A percentile compares a stretch with the other conserved stretches of the same genome.
Conservation (phyloP, 106 monocot genomes). For the Acorus calamus region DNA sequence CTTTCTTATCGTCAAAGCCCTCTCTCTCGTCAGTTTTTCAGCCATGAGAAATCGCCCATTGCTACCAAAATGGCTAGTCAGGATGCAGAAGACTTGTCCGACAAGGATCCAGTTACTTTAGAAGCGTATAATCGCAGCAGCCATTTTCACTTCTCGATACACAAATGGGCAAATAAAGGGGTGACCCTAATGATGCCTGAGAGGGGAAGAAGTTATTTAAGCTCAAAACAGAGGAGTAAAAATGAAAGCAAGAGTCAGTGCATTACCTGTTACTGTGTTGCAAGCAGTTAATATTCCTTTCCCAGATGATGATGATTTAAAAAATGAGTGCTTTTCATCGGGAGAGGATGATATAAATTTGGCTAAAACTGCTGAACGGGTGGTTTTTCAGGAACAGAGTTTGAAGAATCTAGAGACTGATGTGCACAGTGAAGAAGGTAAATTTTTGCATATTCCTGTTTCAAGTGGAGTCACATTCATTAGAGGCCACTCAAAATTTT, state of each 20-base stretch:
- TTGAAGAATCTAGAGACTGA: constrained; percentile 10
- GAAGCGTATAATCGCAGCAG: constrained; percentile 17
- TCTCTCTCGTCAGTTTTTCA: constrained; percentile 30
- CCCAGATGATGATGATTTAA: constrained; percentile 19
- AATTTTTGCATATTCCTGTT: too few relatives aligned
- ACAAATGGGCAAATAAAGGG: constrained; percentile 88
- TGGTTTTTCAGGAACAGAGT: constrained; percentile 2
- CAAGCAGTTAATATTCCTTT: constrained; percentile 39
- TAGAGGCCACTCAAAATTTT: too few relatives aligned
- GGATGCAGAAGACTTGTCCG: constrained; percentile 5
- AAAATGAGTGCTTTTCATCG: constrained; percentile 6
- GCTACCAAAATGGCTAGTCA: constrained; percentile 4
- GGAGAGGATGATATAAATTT: constrained; percentile 15
- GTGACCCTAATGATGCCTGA: constrained; percentile 46
- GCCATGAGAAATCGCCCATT: constrained; percentile 16
- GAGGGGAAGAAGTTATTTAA: not conserved
- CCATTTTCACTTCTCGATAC: constrained; percentile 83
- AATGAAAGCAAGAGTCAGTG: constrained; percentile 22
- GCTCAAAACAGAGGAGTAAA: constrained; percentile 23
- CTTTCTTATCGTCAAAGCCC: constrained; percentile 23
- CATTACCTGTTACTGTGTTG: constrained; percentile 49
- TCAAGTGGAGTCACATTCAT: too few relatives aligned
- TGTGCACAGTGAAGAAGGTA: constrained; percentile 40
- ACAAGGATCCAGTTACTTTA: constrained; percentile 23
- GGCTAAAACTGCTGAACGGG: constrained; percentile 6